Evolutionary conservation across 768 basidiomycete species (phyloP).

Genomic region (Phylloporus scabripes): DNA sequence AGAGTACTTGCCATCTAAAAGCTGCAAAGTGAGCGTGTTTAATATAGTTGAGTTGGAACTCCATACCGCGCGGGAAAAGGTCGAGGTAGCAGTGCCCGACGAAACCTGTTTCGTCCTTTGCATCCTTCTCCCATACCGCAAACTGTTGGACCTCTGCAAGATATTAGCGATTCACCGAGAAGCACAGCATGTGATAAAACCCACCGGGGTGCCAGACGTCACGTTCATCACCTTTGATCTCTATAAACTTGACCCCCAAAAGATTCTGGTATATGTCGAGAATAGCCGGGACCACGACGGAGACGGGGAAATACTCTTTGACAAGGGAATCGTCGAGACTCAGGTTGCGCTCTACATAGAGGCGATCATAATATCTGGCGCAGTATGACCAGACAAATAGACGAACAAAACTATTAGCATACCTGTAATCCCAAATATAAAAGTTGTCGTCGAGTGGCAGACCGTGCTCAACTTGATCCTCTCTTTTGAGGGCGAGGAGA

Average conservation of each 20-base stretch:
- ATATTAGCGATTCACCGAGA: neutral
- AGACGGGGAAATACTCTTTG: slow-evolving; percentile 88
- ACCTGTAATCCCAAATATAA: slow-evolving; percentile 83
- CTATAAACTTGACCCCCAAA: slow-evolving; percentile 64
- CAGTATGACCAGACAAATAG: neutral
- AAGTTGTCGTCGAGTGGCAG: slow-evolving; percentile 66
- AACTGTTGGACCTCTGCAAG: slow-evolving; percentile 72
- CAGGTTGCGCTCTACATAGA: slow-evolving; percentile 59
- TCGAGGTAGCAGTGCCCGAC: slow-evolving; percentile 86
- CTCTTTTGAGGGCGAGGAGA: slow-evolving; percentile 69
- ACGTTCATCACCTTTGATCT: slow-evolving; percentile 47
- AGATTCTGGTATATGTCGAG: slow-evolving; percentile 80
- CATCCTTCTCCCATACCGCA: slow-evolving; percentile 77
- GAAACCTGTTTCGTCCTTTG: slow-evolving; percentile 65
- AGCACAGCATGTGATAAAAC: neutral
- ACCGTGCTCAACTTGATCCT: slow-evolving; percentile 58
- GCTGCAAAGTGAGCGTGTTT: neutral
- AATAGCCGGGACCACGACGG: slow-evolving; percentile 76
- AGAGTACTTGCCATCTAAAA: slow-evolving; percentile 66
- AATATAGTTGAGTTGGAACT: neutral
- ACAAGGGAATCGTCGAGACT: slow-evolving; percentile 71
- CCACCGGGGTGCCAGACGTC: slow-evolving; percentile 79
- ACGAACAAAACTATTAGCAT: slow-evolving; percentile 11
- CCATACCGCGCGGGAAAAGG: slow-evolving; percentile 73
- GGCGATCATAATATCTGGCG: slow-evolving; percentile 29